Conservation (phyloP, 768 basidiomycete genomes). For the Atractiella rhizophila region DNA sequence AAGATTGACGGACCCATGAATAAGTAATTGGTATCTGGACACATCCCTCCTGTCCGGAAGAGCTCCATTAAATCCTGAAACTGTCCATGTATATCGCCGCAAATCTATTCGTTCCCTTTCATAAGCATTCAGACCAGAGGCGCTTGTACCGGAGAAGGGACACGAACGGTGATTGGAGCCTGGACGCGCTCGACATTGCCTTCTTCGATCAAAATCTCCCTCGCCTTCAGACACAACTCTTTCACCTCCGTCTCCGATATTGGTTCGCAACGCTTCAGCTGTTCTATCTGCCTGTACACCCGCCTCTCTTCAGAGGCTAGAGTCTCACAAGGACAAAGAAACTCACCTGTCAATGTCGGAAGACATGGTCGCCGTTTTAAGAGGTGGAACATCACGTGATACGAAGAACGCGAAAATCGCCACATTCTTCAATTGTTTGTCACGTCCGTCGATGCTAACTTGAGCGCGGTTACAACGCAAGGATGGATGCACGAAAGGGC, state of each 20-base stretch:
- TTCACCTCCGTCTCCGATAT: conserved; percentile 94
- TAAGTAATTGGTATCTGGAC: conserved; percentile 23
- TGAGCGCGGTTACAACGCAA: too few species aligned
- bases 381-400: too few species aligned
- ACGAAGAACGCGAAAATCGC: too few species aligned
- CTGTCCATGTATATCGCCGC: conserved; percentile 70
- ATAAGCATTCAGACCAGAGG: background rate
- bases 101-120: conserved; percentile 21
- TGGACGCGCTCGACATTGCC: conserved; percentile 91
- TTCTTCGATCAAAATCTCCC: conserved; percentile 90
- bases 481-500: too few species aligned
- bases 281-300: conserved; percentile 89
- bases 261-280: conserved; percentile 73
- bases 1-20: conserved; percentile 28
- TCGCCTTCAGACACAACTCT: conserved; percentile 74
- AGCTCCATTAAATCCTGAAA: conserved; percentile 6
- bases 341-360: too few species aligned
- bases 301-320: too few species aligned
- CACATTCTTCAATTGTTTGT: too few species aligned
- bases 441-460: too few species aligned
- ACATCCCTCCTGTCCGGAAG: conserved; percentile 19
- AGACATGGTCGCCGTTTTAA: too few species aligned
- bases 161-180: conserved; percentile 53
- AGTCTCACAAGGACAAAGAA: too few species aligned
- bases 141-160: background rate